A percentile compares a stretch with the other conserved stretches of the same genome.
phyloP scores from a whole-genome alignment of 2,329 filamentous ascomycete genomes.

The Fusarium sp. region DNA sequence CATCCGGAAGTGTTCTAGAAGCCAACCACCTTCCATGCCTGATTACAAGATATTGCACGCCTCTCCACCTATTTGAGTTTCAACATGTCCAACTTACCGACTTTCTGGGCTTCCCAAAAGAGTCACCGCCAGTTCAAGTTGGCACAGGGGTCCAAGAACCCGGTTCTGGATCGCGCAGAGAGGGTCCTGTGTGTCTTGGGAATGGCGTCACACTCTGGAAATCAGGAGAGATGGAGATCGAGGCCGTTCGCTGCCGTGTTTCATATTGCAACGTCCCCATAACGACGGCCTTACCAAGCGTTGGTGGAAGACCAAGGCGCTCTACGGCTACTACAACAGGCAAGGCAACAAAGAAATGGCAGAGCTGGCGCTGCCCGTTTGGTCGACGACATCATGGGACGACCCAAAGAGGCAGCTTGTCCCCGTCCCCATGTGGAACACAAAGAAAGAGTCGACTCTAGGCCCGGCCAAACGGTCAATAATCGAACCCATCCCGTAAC shows the following conservation, averaged over 20 bases:
- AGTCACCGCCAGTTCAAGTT: constrained; percentile 31
- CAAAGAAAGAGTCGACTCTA: background rate
- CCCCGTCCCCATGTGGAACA: background rate
- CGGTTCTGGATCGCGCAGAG: constrained; percentile 21
- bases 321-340: constrained; percentile 6
- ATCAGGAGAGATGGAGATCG: constrained; percentile 16
- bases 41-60: background rate
- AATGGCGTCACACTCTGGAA: constrained; percentile 14
- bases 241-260: constrained; percentile 24
- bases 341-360: background rate
- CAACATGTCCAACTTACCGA: constrained; percentile 37
- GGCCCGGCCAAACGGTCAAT: constrained; percentile 1
- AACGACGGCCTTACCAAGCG: constrained; percentile 9
- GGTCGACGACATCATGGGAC: background rate
- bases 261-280: constrained; percentile 23
- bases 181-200: background rate
- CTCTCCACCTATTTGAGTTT: constrained; percentile 34
- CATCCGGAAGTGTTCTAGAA: constrained; percentile 44
- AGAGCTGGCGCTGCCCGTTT: background rate
- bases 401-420: background rate
- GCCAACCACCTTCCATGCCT: background rate
- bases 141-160: constrained; percentile 26
- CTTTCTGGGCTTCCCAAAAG: constrained; percentile 22
- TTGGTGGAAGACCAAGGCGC: constrained; percentile 5
- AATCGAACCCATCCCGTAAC: constrained; percentile 1